These are phyloP conservation scores for Beauveria asiatica DNA, from an alignment of 2,329 filamentous ascomycete genomes.

Conservation along the genomic window DNA sequence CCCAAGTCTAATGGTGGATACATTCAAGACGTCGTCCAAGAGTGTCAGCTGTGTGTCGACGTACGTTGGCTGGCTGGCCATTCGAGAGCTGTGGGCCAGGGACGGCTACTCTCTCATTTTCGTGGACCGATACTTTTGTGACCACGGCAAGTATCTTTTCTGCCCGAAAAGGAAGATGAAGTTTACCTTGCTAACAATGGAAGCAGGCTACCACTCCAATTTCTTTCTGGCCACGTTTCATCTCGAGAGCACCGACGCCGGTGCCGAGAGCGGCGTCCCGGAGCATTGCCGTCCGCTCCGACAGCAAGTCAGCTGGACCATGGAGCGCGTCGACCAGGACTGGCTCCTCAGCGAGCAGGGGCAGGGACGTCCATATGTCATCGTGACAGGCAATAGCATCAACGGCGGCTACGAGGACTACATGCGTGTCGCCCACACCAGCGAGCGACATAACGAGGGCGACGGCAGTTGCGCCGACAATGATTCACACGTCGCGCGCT, in stretches of 20 bases:
- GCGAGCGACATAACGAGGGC: neutral
- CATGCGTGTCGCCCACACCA: neutral
- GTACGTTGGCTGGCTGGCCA: neutral
- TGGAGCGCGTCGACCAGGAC: neutral
- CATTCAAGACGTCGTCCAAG: neutral
- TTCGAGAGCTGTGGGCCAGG: neutral
- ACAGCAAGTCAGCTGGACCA: neutral
- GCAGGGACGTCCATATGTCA: neutral
- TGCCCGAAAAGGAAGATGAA: neutral
- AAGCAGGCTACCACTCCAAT: neutral
- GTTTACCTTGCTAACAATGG: neutral
- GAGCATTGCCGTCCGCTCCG: neutral
- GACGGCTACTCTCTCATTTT: neutral
- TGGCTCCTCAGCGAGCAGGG: neutral
- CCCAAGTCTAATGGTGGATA: neutral
- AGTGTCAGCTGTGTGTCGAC: neutral
- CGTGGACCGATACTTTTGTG: neutral
- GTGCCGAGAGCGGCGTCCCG: neutral
- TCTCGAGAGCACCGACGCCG: neutral
- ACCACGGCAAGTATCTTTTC: neutral
- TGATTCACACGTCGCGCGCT: neutral
- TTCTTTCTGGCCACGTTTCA: neutral
- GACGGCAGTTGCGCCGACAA: neutral
- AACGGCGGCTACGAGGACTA: neutral
- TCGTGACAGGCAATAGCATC: neutral